Base-by-base conservation (phyloP, 31 red algal genomes). In the Odonthalia washingtoniensis region DNA sequence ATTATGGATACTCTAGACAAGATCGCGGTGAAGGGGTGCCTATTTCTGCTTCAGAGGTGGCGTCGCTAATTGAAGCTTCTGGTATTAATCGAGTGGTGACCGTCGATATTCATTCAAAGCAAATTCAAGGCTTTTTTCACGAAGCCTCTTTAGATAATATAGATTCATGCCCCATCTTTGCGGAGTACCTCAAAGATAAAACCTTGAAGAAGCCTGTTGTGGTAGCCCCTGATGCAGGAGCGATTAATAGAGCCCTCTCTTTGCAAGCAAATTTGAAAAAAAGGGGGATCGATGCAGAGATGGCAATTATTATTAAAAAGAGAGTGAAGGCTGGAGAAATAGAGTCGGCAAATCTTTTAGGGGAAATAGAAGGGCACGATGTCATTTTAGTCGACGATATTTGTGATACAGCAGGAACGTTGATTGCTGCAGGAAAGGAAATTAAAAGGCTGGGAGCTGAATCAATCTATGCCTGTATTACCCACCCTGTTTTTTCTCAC, bases 381-480 rank as follows among this genome's bases (percentile, higher is more conserved):
- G 95, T 93, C 70, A 85, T 98, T 27, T 95, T 98, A 74, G 93
- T 95, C 5, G 96, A 98, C 80, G 96, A 98, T 73, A 98, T 98
- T 82, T 90, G 95, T 35, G 96, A 98, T 81, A 98, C 96, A 36
- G 96, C 96, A 26, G 96, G 96, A 5, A 98, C 96, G 65, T 63
- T 98, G 78, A 88, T 76, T 18, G 84, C 95, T 69, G 96, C 93
- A 0, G 96, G 90, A 31, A 70, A 53, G 46, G 89, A 93, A 30
- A 75, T 98, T 28, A 98, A 95, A 77, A 75, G 93, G 31, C 65
- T 93, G 37, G 96, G 96, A 9, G 96, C 96, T 30, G 38, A 75
- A n/a, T 60, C 81, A 41, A 90, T 98, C 24, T 57, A 62, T 28
- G 93, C 96, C 24, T 95, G 81, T 74, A 79, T 70, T 44, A 91